These are phyloP conservation scores for Colletotrichum paranaense DNA, from an alignment of 2,329 filamentous ascomycete species.

Conservation along the genomic window DNA sequence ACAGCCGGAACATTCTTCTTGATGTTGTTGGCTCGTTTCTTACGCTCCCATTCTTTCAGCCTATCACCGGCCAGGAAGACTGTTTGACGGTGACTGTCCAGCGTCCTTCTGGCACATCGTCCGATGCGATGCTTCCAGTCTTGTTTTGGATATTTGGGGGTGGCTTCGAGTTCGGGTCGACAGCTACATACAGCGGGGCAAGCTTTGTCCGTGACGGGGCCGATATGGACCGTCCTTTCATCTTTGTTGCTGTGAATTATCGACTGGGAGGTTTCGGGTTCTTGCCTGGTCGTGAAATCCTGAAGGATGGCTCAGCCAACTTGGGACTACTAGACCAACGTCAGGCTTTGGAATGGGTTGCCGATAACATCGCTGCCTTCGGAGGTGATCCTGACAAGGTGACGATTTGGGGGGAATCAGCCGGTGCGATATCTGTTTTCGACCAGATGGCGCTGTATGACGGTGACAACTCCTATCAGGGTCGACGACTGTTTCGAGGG, in stretches of 20 bases:
- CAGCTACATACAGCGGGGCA: slow-evolving; percentile 63
- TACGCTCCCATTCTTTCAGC: slow-evolving; percentile 69
- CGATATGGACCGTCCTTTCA: slow-evolving; percentile 68
- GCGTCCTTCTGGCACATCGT: slow-evolving; percentile 66
- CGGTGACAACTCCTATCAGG: slow-evolving; percentile 80
- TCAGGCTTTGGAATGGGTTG: slow-evolving; percentile 79
- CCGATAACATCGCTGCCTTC: slow-evolving; percentile 81
- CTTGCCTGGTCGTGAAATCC: slow-evolving; percentile 74
- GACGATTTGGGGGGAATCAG: slow-evolving; percentile 82
- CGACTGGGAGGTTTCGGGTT: slow-evolving; percentile 81
- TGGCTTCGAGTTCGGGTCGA: slow-evolving; percentile 68
- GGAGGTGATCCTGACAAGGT: slow-evolving; percentile 84
- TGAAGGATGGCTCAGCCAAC: slow-evolving; percentile 75
- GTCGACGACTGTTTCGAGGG: slow-evolving; percentile 78
- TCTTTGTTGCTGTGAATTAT: slow-evolving; percentile 85
- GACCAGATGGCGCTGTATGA: slow-evolving; percentile 82
- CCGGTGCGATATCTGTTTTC: slow-evolving; percentile 78
- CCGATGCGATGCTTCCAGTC: slow-evolving; percentile 70
- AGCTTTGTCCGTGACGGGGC: slow-evolving; percentile 59
- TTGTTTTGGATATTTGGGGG: slow-evolving; percentile 79
- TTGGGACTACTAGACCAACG: slow-evolving; percentile 79
- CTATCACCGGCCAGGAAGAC: slow-evolving; percentile 68
- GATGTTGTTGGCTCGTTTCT: slow-evolving; percentile 61
- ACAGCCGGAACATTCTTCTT: slow-evolving; percentile 49
- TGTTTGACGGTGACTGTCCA: slow-evolving; percentile 72